Evolutionary conservation across 164 flowering plant genomes (phyloP).

Genomic region (Chimonanthus salicifolius): DNA sequence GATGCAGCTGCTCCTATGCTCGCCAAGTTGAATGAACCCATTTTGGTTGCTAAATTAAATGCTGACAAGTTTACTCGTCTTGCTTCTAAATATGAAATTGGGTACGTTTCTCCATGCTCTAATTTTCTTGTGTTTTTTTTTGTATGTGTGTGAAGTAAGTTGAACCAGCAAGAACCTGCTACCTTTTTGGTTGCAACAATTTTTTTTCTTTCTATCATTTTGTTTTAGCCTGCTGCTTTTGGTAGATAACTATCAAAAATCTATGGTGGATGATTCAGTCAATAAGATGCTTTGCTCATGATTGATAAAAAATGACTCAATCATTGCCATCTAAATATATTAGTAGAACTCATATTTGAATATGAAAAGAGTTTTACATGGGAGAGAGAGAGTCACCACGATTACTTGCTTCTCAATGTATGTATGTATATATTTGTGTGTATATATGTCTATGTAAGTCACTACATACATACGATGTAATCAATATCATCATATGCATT

Average conservation of each 20-base stretch:
- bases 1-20: constrained; percentile 89
- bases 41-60: constrained; percentile 80
- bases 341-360: no score
- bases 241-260: not conserved
- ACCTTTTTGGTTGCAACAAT: no score
- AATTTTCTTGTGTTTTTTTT: not conserved
- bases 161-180: no score
- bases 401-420: no score
- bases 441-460: no score
- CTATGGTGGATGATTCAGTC: not conserved
- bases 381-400: no score
- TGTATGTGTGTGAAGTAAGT: not conserved
- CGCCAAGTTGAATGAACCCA: constrained; percentile 58
- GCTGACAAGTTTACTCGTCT: constrained; percentile 78
- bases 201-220: not conserved
- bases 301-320: not conserved
- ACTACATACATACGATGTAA: no score
- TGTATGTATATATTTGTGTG: no score
- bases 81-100: constrained; percentile 62
- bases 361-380: no score
- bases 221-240: not conserved
- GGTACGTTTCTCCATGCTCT: constrained; percentile 44
- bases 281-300: not conserved
- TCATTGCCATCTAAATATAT: no score
- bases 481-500: no score